A percentile compares a stretch with the other conserved stretches of the same genome.
These are phyloP conservation scores for Myxozyma neotropica DNA, from an alignment of 805 yeast genomes.

Conservation along the genomic window DNA sequence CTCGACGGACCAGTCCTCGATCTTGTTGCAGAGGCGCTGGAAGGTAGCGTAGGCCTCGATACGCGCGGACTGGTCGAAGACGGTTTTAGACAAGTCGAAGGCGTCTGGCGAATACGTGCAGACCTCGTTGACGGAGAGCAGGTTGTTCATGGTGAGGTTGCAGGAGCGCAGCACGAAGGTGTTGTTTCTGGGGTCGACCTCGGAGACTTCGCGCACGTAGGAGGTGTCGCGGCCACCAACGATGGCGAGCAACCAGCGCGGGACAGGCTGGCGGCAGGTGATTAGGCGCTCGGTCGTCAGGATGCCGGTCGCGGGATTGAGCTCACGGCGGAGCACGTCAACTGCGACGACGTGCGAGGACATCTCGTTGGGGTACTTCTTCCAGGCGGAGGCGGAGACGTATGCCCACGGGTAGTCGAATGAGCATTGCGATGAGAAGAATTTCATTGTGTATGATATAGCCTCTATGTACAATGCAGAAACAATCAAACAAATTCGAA, in stretches of 20 bases:
- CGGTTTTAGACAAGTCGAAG: constrained; percentile 51
- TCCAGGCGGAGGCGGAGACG: constrained; percentile 89
- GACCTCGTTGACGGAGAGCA: constrained; percentile 80
- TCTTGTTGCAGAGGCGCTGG: constrained; percentile 68
- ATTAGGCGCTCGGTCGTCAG: constrained; percentile 83
- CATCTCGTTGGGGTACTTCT: constrained; percentile 91
- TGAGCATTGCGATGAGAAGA: constrained; percentile 68
- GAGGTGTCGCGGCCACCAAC: constrained; percentile 75
- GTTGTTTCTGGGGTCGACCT: constrained; percentile 67
- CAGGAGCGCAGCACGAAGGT: constrained; percentile 80
- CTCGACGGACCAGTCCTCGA: constrained; percentile 91
- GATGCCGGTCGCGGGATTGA: constrained; percentile 55
- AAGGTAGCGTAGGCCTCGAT: constrained; percentile 82
- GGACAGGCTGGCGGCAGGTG: constrained; percentile 84
- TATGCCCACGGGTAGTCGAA: constrained; percentile 91
- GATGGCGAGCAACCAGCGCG: constrained; percentile 71
- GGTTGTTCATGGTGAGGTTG: constrained; percentile 76
- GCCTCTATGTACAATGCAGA: background rate
- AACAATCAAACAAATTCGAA: background rate
- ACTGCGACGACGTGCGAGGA: constrained; percentile 93
- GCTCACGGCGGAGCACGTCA: constrained; percentile 76
- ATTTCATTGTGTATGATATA: constrained; percentile 57
- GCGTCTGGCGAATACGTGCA: constrained; percentile 79
- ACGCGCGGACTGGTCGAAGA: constrained; percentile 77
- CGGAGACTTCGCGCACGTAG: constrained; percentile 86